phyloP scores from a whole-genome alignment of 2,329 filamentous ascomycete species.

The Exophiala mesophila region DNA sequence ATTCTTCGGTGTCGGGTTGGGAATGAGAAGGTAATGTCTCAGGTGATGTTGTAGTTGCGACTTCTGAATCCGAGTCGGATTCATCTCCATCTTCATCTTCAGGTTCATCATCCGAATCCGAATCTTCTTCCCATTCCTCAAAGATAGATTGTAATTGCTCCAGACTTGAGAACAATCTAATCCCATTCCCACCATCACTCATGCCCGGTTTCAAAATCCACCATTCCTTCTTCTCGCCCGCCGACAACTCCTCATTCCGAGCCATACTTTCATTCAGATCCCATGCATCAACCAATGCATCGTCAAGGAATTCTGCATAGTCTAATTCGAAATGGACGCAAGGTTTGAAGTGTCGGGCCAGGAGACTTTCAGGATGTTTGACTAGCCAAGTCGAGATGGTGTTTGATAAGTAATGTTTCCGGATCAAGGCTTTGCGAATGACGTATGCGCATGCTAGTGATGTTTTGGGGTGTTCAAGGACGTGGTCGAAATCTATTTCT shows the following conservation, averaged over 20 bases:
- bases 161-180: slow-evolving; percentile 80
- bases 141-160: slow-evolving; percentile 82
- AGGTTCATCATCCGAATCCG: slow-evolving; percentile 61
- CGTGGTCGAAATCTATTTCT: slow-evolving; percentile 74
- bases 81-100: slow-evolving; percentile 35
- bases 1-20: slow-evolving; percentile 32
- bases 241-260: slow-evolving; percentile 52
- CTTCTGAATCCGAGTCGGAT: not conserved
- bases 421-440: slow-evolving; percentile 91
- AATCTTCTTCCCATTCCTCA: slow-evolving; percentile 76
- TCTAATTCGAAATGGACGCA: slow-evolving; percentile 89
- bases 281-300: slow-evolving; percentile 83
- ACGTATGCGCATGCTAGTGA: slow-evolving; percentile 83
- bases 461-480: slow-evolving; percentile 56
- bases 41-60: not conserved
- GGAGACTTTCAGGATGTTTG: slow-evolving; percentile 69
- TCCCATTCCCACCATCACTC: slow-evolving; percentile 93
- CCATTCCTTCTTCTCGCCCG: slow-evolving; percentile 61
- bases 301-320: slow-evolving; percentile 93
- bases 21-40: slow-evolving; percentile 15
- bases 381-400: slow-evolving; percentile 80
- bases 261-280: slow-evolving; percentile 76
- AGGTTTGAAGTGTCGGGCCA: slow-evolving; percentile 67
- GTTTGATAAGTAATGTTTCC: slow-evolving; percentile 86
- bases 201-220: slow-evolving; percentile 98